These are phyloP conservation scores for Dactylella cylindrospora DNA, from an alignment of 2,329 filamentous ascomycete genomes.

Conservation along the genomic window DNA sequence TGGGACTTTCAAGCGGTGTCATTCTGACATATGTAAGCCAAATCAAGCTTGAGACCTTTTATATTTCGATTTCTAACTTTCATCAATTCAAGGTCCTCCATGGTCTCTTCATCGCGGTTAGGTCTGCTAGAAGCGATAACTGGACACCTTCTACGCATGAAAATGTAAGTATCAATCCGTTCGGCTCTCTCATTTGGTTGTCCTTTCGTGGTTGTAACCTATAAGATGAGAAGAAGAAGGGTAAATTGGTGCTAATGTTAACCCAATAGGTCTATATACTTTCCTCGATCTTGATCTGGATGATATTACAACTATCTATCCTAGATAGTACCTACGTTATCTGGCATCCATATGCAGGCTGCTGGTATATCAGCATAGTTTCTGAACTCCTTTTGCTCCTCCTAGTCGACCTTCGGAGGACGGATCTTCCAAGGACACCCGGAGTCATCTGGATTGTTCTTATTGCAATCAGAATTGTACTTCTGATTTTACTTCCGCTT, in stretches of 20 bases:
- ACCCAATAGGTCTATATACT: constrained; percentile 59
- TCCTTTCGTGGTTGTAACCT: constrained; percentile 45
- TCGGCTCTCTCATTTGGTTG: constrained; percentile 57
- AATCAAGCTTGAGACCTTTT: neutral
- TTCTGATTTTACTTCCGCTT: constrained; percentile 46
- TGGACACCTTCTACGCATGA: constrained; percentile 15
- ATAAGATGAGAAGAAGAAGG: too few species aligned
- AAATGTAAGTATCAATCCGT: constrained; percentile 51
- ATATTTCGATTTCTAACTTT: neutral
- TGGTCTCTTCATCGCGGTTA: constrained; percentile 9
- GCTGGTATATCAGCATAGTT: constrained; percentile 62
- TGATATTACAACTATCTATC: constrained; percentile 62
- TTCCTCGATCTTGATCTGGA: constrained; percentile 66
- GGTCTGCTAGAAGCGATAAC: neutral
- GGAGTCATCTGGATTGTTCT: constrained; percentile 39
- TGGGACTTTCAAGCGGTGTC: constrained; percentile 52
- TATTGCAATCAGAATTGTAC: constrained; percentile 33
- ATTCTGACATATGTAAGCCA: constrained; percentile 53
- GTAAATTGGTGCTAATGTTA: constrained; percentile 42
- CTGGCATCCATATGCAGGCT: constrained; percentile 66
- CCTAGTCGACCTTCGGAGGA: constrained; percentile 50
- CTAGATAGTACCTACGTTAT: constrained; percentile 58
- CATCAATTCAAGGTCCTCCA: constrained; percentile 17
- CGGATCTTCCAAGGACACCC: constrained; percentile 21
- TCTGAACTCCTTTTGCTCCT: constrained; percentile 59